Evolutionary conservation across 345 rosid species (phyloP).

Genomic region (Euphorbia peplus): DNA sequence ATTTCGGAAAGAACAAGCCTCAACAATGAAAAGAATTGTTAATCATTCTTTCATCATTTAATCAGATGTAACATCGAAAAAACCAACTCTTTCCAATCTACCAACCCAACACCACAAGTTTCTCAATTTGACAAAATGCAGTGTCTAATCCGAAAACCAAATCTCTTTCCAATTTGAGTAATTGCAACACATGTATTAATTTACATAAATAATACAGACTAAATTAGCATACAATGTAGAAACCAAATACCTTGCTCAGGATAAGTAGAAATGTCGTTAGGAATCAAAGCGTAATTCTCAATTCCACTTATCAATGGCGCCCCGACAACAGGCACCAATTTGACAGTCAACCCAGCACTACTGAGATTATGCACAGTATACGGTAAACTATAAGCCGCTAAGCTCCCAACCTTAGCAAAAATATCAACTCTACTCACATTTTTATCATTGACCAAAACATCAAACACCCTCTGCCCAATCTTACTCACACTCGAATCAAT

Average conservation of each 20-base stretch:
- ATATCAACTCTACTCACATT: conserved; percentile 75
- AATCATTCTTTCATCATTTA: neutral
- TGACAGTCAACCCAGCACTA: conserved; percentile 49
- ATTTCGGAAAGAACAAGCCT: neutral
- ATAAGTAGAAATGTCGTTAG: conserved; percentile 68
- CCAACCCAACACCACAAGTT: neutral
- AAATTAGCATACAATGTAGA: neutral
- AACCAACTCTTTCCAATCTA: neutral
- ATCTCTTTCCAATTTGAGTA: neutral
- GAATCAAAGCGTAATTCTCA: conserved; percentile 88
- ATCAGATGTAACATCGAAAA: neutral
- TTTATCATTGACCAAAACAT: conserved; percentile 59
- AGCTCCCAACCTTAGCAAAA: conserved; percentile 56
- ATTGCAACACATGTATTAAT: neutral
- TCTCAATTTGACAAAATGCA: neutral
- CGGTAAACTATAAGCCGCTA: conserved; percentile 52
- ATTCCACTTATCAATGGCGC: conserved; percentile 72
- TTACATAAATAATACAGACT: neutral
- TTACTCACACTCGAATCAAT: conserved; percentile 65
- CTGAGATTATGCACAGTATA: conserved; percentile 54
- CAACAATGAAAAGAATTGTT: neutral
- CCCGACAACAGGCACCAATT: conserved; percentile 52
- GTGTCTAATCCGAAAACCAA: neutral
- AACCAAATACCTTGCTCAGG: conserved; percentile 68
- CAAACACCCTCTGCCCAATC: conserved; percentile 72